A percentile compares a stretch with the other conserved stretches of the same genome.
Evolutionary conservation across 1,284 basidiomycete species (phyloP).

Genomic region (Takashimella koratensis): DNA sequence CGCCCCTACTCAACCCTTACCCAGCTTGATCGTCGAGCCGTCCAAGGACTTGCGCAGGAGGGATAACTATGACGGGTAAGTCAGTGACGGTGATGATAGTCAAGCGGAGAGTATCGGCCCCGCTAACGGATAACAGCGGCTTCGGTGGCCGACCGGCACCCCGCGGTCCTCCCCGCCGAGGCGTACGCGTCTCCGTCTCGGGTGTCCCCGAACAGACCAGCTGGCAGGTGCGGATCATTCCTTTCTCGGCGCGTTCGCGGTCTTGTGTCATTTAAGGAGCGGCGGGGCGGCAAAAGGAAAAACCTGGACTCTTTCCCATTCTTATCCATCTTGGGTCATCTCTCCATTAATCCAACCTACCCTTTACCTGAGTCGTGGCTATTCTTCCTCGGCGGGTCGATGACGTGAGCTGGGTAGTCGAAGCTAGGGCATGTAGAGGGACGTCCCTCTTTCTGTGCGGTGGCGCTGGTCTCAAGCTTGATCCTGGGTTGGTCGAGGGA

Average conservation of each 20-base stretch:
- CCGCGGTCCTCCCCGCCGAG: slow-evolving; percentile 47
- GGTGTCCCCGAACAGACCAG: slow-evolving; percentile 87
- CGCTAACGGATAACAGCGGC: slow-evolving; percentile 7
- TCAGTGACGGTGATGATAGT: background rate
- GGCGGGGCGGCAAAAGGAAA: background rate
- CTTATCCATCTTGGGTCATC: no score
- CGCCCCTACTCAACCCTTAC: slow-evolving; percentile 5
- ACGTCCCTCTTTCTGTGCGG: no score
- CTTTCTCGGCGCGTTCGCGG: slow-evolving; percentile 8
- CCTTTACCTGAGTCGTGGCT: no score
- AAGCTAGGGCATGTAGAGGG: no score
- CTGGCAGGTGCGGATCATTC: slow-evolving; percentile 76
- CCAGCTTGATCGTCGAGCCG: slow-evolving; percentile 83
- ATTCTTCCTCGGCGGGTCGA: no score
- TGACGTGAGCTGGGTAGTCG: no score
- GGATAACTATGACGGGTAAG: slow-evolving; percentile 66
- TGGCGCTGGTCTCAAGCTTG: no score
- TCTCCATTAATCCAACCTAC: no score
- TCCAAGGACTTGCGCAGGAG: slow-evolving; percentile 82
- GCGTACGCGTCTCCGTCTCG: slow-evolving; percentile 74
- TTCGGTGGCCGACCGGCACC: slow-evolving; percentile 26
- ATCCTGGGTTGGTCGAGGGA: no score
- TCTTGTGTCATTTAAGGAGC: background rate
- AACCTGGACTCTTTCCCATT: background rate
- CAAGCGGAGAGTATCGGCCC: background rate